phyloP scores from a whole-genome alignment of 1,284 basidiomycete genomes.

The Cutaneotrichosporon spelunceum region DNA sequence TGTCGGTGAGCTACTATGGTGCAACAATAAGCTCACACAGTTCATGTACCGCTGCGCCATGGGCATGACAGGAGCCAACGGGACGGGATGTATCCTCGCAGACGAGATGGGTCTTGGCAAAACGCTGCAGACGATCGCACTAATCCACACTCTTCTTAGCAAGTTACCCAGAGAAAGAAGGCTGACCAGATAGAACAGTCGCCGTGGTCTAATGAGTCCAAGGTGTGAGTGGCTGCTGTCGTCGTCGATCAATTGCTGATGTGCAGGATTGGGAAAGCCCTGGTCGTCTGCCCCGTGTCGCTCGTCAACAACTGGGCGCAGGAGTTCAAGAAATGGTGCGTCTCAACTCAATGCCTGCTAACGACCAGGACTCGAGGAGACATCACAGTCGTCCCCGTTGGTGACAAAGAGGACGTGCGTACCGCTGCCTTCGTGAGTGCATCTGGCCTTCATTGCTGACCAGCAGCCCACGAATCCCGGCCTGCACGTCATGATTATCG shows the following conservation, averaged over 20 bases:
- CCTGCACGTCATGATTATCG: slow-evolving; percentile 83
- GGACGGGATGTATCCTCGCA: slow-evolving; percentile 86
- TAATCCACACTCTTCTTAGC: slow-evolving; percentile 87
- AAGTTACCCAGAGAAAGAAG: slow-evolving; percentile 33
- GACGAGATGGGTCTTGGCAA: slow-evolving; percentile 98
- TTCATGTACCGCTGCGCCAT: slow-evolving; percentile 97
- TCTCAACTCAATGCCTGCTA: not conserved
- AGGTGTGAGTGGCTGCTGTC: slow-evolving; percentile 44
- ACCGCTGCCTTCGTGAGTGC: slow-evolving; percentile 73
- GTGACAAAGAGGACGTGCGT: slow-evolving; percentile 64
- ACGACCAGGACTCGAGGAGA: slow-evolving; percentile 13
- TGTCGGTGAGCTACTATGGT: slow-evolving; percentile 36
- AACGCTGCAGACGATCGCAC: slow-evolving; percentile 76
- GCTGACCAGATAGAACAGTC: slow-evolving; percentile 61
- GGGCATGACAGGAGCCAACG: slow-evolving; percentile 81
- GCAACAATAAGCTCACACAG: slow-evolving; percentile 37
- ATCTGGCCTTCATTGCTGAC: slow-evolving; percentile 44
- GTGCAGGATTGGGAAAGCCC: slow-evolving; percentile 63
- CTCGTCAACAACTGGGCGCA: slow-evolving; percentile 95
- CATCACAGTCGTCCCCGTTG: slow-evolving; percentile 66
- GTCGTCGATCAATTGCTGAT: slow-evolving; percentile 18
- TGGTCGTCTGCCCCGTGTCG: slow-evolving; percentile 93
- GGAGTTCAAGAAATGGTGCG: slow-evolving; percentile 89
- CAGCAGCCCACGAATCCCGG: slow-evolving; percentile 58
- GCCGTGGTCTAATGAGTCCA: slow-evolving; percentile 63